A percentile compares a stretch with the other conserved stretches of the same genome.
phyloP scores from a whole-genome alignment of 1,284 basidiomycete species.

The Leccinum subrobustum region DNA sequence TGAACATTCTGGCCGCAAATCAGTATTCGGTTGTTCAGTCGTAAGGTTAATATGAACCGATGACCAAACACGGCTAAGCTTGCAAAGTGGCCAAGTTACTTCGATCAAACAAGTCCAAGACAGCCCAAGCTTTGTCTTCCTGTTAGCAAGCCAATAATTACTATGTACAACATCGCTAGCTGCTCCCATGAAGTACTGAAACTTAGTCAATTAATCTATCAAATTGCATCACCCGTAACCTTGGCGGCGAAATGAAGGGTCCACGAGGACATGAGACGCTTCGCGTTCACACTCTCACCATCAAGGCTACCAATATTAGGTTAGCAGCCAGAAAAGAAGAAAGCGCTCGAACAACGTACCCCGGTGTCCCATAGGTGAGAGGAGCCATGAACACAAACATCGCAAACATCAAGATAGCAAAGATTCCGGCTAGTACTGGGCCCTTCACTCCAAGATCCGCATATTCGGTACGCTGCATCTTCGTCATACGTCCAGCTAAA shows the following conservation, averaged over 20 bases:
- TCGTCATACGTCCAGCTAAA: constrained; percentile 57
- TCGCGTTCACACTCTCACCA: constrained; percentile 70
- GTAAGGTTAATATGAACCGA: constrained; percentile 5
- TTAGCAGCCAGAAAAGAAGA: constrained; percentile 10
- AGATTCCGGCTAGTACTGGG: constrained; percentile 59
- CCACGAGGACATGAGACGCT: constrained; percentile 74
- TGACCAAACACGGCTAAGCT: neutral
- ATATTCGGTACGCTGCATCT: constrained; percentile 58
- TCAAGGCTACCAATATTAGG: constrained; percentile 51
- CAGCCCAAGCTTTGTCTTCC: constrained; percentile 5
- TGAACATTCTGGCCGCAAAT: constrained; percentile 56
- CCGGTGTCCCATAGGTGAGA: constrained; percentile 89
- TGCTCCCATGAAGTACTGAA: constrained; percentile 16
- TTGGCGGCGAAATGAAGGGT: constrained; percentile 84
- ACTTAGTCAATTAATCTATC: constrained; percentile 11
- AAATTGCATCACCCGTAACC: constrained; percentile 42
- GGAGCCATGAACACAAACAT: constrained; percentile 80
- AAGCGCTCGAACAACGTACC: constrained; percentile 52
- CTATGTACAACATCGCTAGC: constrained; percentile 21
- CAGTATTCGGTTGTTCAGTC: constrained; percentile 12
- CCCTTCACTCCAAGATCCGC: constrained; percentile 75
- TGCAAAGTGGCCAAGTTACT: neutral
- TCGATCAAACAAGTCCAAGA: neutral
- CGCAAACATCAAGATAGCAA: constrained; percentile 59
- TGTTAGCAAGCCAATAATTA: constrained; percentile 23